phyloP scores from a whole-genome alignment of 179 eudicot genomes.

The Gypsophila paniculata region DNA sequence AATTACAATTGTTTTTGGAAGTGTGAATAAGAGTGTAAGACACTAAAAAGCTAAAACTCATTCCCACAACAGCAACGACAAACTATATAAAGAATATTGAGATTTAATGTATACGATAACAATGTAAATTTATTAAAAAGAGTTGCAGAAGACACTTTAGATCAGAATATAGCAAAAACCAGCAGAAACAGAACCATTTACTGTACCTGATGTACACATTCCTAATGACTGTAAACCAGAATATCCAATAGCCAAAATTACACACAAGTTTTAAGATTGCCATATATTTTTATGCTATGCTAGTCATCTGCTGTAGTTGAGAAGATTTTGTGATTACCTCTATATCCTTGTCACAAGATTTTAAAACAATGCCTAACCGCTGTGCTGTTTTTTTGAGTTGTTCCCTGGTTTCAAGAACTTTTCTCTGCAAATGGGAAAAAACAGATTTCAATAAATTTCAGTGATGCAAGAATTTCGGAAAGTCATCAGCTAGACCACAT shows the following conservation, averaged over 20 bases:
- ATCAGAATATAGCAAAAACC: neutral
- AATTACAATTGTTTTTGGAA: neutral
- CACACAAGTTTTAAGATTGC: neutral
- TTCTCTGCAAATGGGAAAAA: constrained; percentile 49
- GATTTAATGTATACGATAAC: neutral
- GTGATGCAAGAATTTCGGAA: neutral
- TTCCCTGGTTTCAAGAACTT: constrained; percentile 73
- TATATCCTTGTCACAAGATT: constrained; percentile 75
- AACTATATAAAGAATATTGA: neutral
- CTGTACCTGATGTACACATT: neutral
- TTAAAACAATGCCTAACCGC: constrained; percentile 62
- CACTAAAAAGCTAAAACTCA: neutral
- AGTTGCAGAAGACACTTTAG: too few species aligned
- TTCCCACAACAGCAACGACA: neutral
- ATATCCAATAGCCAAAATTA: constrained; percentile 2
- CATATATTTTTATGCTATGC: neutral
- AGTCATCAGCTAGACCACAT: neutral
- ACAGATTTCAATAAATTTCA: constrained; percentile 7
- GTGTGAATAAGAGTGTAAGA: neutral
- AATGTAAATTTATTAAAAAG: neutral
- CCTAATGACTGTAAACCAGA: neutral
- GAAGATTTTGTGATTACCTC: constrained; percentile 41
- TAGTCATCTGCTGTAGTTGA: neutral
- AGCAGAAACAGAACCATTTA: neutral
- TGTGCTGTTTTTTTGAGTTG: constrained; percentile 81